Conservation (phyloP, 2,329 filamentous ascomycete species). For the Pestalotiopsis sp. region DNA sequence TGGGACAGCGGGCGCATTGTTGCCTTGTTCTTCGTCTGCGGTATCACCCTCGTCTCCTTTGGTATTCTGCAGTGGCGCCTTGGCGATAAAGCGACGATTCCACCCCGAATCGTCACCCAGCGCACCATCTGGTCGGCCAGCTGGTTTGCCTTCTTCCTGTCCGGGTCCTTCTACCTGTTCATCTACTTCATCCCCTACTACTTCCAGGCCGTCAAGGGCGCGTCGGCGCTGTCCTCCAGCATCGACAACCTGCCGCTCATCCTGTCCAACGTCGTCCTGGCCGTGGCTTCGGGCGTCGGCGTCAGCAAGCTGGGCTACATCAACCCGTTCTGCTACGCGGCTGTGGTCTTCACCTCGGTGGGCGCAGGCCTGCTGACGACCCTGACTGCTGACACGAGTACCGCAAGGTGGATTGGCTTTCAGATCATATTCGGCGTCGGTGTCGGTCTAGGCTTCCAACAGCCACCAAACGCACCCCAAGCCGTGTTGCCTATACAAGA, state of each 20-base stretch:
- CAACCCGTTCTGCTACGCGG: slow-evolving; percentile 34
- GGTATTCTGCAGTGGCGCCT: neutral
- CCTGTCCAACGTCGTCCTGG: slow-evolving; percentile 31
- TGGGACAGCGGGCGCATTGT: neutral
- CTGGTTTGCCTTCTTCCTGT: neutral
- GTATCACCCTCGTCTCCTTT: neutral
- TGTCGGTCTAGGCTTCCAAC: neutral
- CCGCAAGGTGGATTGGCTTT: neutral
- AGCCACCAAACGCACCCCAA: neutral
- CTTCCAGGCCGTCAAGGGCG: neutral
- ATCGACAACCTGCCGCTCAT: slow-evolving; percentile 22
- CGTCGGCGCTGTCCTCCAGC: neutral
- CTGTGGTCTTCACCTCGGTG: neutral
- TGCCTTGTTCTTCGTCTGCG: neutral
- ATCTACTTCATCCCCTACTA: neutral
- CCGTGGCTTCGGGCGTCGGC: slow-evolving; percentile 23
- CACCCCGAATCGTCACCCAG: neutral
- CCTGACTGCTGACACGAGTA: neutral
- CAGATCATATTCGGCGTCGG: neutral
- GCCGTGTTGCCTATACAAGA: neutral
- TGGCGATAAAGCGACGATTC: neutral
- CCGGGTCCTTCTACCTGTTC: neutral
- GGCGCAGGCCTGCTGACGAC: neutral
- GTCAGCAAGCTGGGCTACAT: slow-evolving; percentile 30
- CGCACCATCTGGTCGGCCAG: neutral